phyloP scores from a whole-genome alignment of 2,329 filamentous ascomycete species.

The Pseudogymnoascus sp. region DNA sequence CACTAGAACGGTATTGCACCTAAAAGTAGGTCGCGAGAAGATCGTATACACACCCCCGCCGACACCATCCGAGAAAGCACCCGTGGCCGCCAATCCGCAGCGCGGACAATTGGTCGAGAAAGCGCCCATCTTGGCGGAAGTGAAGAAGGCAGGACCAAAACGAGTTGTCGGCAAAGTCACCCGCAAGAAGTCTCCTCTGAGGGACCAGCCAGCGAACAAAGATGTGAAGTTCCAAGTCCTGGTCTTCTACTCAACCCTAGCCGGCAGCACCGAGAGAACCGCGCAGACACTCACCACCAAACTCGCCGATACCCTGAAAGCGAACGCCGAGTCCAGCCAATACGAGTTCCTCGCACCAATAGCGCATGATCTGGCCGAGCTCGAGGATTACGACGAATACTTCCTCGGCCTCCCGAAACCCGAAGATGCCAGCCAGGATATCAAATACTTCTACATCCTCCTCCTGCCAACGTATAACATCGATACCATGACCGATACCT shows the following conservation, averaged over 20 bases:
- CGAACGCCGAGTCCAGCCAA: constrained; percentile 18
- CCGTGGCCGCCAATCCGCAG: not conserved
- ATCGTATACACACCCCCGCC: constrained; percentile 24
- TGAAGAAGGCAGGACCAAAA: constrained; percentile 29
- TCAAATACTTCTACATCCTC: constrained; percentile 71
- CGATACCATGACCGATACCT: constrained; percentile 80
- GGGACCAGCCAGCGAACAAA: constrained; percentile 23
- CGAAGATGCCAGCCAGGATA: constrained; percentile 33
- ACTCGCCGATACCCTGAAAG: constrained; percentile 18
- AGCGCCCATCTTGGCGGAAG: constrained; percentile 12
- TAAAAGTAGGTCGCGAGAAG: constrained; percentile 24
- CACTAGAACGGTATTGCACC: constrained; percentile 26
- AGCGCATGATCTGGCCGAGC: constrained; percentile 68
- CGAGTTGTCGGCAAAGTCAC: constrained; percentile 28
- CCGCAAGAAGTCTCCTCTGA: constrained; percentile 20
- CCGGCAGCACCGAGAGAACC: constrained; percentile 69
- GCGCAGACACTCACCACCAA: constrained; percentile 51
- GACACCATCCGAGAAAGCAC: constrained; percentile 16
- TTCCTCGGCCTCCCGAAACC: constrained; percentile 69
- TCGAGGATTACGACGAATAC: constrained; percentile 80
- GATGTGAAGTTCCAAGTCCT: constrained; percentile 55
- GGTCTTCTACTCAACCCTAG: constrained; percentile 85
- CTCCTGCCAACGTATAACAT: constrained; percentile 91
- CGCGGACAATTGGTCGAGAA: constrained; percentile 2
- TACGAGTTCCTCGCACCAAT: constrained; percentile 47